Conservation (phyloP, 208 protist genomes). For the Novymonas esmeraldas region DNA sequence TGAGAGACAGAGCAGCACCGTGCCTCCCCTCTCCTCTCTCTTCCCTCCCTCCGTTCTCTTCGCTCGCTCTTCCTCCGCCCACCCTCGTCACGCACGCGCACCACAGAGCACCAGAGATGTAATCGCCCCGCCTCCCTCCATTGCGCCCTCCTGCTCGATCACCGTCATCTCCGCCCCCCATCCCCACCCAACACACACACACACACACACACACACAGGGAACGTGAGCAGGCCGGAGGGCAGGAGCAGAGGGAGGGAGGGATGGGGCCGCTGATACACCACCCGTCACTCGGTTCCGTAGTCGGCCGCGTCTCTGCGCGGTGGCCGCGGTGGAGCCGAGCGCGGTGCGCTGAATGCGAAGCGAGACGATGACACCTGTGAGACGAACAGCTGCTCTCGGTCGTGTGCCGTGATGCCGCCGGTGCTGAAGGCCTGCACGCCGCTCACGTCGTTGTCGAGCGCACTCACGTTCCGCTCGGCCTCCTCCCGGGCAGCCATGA, state of each 20-base stretch:
- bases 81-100: no score
- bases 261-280: background rate
- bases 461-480: background rate
- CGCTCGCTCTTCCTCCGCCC: no score
- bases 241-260: background rate
- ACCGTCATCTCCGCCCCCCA: no score
- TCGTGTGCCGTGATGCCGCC: conserved; percentile 59
- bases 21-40: no score
- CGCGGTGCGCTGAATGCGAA: conserved; percentile 2
- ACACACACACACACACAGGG: background rate
- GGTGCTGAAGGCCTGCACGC: conserved; percentile 13
- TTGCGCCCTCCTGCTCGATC: no score
- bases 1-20: no score
- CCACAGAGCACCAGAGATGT: no score
- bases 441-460: conserved; percentile 3
- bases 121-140: no score
- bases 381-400: conserved; percentile 73
- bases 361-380: conserved; percentile 37
- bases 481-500: conserved; percentile 6
- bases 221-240: background rate
- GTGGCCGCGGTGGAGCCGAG: background rate
- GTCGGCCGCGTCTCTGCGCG: conserved; percentile 5
- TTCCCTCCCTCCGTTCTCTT: no score
- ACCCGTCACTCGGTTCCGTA: conserved; percentile 17
- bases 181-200: background rate